These are phyloP conservation scores for Penstemon davidsonii DNA, from an alignment of 257 asterid species.

Conservation along the genomic window DNA sequence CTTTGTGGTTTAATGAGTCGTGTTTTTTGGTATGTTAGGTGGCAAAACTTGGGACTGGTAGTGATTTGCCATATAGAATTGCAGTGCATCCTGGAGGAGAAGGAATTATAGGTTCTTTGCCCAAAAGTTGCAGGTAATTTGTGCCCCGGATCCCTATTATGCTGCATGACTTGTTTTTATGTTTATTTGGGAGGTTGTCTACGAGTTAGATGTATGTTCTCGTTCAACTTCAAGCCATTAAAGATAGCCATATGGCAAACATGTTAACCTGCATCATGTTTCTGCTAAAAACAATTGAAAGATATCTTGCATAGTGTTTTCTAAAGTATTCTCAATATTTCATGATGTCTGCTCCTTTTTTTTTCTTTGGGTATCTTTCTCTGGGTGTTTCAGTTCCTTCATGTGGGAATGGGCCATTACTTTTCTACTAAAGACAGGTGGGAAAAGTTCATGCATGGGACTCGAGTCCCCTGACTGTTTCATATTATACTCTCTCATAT, in stretches of 20 bases:
- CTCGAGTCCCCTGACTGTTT: neutral
- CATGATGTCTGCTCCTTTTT: neutral
- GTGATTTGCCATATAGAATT: conserved; percentile 86
- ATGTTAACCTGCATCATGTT: neutral
- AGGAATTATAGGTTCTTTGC: conserved; percentile 79
- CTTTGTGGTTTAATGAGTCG: conserved; percentile 12
- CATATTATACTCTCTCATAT: too few relatives aligned
- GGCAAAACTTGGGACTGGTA: conserved; percentile 65
- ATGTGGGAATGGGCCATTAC: conserved; percentile 18
- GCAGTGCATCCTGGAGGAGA: conserved; percentile 92
- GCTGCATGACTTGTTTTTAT: conserved; percentile 6
- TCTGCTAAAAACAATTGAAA: neutral
- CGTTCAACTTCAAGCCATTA: neutral
- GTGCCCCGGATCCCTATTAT: neutral
- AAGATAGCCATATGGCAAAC: neutral
- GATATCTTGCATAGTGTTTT: neutral
- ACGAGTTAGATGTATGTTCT: neutral
- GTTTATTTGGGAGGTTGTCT: neutral
- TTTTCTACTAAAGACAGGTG: neutral
- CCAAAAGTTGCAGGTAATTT: conserved; percentile 74
- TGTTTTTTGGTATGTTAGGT: conserved; percentile 43
- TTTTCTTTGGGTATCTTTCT: conserved; percentile 2
- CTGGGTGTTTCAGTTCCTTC: neutral
- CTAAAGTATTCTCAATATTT: neutral
- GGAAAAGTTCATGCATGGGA: too few relatives aligned